Evolutionary conservation across 345 rosid species (phyloP).

Genomic region (Eucalyptus victrix): DNA sequence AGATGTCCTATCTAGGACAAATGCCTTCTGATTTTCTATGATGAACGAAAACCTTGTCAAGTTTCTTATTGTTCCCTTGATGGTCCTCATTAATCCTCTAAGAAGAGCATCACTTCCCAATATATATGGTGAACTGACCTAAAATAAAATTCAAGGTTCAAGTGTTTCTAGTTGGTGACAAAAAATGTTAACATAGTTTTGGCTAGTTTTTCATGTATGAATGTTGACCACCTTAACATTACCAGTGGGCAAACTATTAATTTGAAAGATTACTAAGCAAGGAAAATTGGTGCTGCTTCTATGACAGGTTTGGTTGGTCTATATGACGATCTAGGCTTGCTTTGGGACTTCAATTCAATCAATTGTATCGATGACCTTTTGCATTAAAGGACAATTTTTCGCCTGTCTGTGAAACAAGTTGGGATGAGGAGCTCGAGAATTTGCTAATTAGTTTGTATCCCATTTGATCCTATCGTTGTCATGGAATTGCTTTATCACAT

Average conservation of each 20-base stretch:
- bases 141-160: too few relatives aligned
- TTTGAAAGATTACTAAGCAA: too few relatives aligned
- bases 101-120: too few relatives aligned
- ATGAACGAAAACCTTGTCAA: too few relatives aligned
- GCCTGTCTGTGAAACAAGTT: not conserved
- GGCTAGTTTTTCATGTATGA: not conserved
- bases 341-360: not conserved
- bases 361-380: too few relatives aligned
- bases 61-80: too few relatives aligned
- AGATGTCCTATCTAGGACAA: too few relatives aligned
- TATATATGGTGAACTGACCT: too few relatives aligned
- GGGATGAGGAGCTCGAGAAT: not conserved
- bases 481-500: not conserved
- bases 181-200: too few relatives aligned
- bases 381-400: not conserved
- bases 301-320: not conserved
- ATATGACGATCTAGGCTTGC: fast-evolving
- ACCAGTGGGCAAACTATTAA: not conserved
- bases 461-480: not conserved
- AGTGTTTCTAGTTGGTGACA: too few relatives aligned
- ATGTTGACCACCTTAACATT: not conserved
- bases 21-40: too few relatives aligned
- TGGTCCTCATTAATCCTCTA: too few relatives aligned
- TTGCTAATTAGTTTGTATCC: not conserved
- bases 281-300: not conserved